These are phyloP conservation scores for Leishmania amazonensis DNA, from an alignment of 208 protist species.

Conservation along the genomic window DNA sequence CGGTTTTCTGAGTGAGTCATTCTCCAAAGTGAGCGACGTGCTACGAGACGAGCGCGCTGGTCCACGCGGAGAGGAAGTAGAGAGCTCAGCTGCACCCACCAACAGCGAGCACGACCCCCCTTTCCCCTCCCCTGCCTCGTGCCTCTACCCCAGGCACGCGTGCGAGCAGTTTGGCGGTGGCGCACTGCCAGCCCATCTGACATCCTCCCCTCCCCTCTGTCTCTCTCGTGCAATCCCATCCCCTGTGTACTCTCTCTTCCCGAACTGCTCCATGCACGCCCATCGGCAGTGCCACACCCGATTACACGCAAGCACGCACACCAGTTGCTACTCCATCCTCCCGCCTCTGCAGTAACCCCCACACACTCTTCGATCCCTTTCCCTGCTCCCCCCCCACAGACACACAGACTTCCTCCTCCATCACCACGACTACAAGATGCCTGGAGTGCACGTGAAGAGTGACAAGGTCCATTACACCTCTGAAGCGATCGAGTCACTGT, in stretches of 20 bases:
- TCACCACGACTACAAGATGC: conserved; percentile 27
- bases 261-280: neutral
- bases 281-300: neutral
- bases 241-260: neutral
- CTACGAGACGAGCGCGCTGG: neutral
- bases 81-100: neutral
- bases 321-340: neutral
- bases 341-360: neutral
- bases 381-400: neutral
- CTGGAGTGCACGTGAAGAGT: conserved; percentile 50
- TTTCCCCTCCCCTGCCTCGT: neutral
- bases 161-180: neutral
- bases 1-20: neutral
- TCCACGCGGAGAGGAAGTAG: neutral
- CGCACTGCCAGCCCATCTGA: neutral
- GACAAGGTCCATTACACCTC: conserved; percentile 76
- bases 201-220: neutral
- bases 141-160: neutral
- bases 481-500: conserved; percentile 78
- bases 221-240: neutral
- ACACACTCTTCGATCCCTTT: neutral
- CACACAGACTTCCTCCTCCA: neutral
- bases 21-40: neutral
- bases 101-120: neutral
- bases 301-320: neutral